Base-by-base conservation (phyloP, 345 rosid genomes). In the Luvunga scandens region DNA sequence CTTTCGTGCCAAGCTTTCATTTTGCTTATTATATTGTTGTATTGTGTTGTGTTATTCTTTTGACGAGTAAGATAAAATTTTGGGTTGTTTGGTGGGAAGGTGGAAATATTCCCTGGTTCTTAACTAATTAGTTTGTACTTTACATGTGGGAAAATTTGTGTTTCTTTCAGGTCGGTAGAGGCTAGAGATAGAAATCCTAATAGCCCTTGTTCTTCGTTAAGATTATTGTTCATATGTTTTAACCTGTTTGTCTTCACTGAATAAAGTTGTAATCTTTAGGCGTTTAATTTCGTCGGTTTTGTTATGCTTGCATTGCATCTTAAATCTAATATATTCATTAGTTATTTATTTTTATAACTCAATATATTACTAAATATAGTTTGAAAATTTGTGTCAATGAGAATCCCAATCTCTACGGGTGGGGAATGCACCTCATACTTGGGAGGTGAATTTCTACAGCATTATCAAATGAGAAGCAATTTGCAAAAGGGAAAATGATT, bases 1-100 rank as follows among this genome's bases (percentile, higher is more conserved):
- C 71, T 74, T 25, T 50, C 81, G 30, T 34, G 71, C 50, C 80
- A 12, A 9, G 68, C 70, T 24, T 71, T 67, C 8, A 12, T 66
- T 62, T 75, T 67, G 28, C 69, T 66, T 28, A 77, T 64, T 19
- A 1, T 72, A 31, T 42, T 60, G 12, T 70, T 79, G 10, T 28
- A 71, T 50, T 75, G 28, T 27, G 76, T 42, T 66, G 27, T 73
- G 67, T 73, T 16, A 9, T 24, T 69, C 22, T 45, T 63, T 33
- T 75, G 30, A 16, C 34, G 61, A 25, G 45, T 18, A 69, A 39
- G 7, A 4, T 3, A 2, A 50, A 34, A 31, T 33, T 75, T 75
- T 24, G 75, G n/a, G 45, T 33, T 42, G 16, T 59, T 39, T 63
- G 5, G 2, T 30, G 24, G 2, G 13, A 9, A 28, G 25, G 61